Conservation (phyloP, 352 stramenopile species). For the Pythium utonaiense region DNA sequence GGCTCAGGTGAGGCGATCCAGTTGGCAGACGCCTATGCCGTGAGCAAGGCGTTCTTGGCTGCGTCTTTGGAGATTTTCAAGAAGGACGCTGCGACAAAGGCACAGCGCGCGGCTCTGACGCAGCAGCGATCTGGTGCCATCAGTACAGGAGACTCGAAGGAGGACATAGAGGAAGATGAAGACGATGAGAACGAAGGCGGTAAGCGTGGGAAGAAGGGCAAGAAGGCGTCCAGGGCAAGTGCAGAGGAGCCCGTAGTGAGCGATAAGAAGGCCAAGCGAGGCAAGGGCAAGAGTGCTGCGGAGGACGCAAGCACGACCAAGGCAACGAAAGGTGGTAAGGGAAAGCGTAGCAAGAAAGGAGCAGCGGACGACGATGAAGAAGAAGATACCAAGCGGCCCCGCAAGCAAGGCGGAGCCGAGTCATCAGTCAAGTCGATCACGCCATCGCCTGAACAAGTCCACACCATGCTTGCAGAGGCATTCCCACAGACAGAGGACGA, state of each 20-base stretch:
- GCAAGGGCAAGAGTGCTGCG: conserved; percentile 30
- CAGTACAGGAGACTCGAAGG: conserved; percentile 2
- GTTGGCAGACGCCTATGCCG: conserved; percentile 55
- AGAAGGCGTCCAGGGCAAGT: conserved; percentile 19
- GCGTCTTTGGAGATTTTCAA: conserved; percentile 42
- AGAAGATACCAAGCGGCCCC: neutral
- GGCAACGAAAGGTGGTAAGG: conserved; percentile 35
- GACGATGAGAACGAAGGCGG: conserved; percentile 37
- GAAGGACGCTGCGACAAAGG: conserved; percentile 44
- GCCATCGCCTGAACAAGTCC: conserved; percentile 40
- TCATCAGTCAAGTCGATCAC: conserved; percentile 36
- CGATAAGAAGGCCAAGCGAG: conserved; percentile 43
- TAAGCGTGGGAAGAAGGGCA: conserved; percentile 34
- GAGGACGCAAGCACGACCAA: conserved; percentile 31
- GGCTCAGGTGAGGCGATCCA: conserved; percentile 36
- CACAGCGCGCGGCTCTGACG: conserved; percentile 30
- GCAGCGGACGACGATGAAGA: conserved; percentile 16
- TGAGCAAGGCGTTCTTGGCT: conserved; percentile 57
- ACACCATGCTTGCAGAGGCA: conserved; percentile 40
- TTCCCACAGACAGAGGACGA: conserved; percentile 60
- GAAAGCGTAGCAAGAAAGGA: conserved; percentile 48
- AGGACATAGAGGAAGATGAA: conserved; percentile 30
- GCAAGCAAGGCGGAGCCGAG: conserved; percentile 29
- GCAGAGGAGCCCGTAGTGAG: conserved; percentile 6
- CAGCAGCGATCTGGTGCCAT: conserved; percentile 25